Evolutionary conservation across 352 stramenopile genomes (phyloP), one percentile per base, ranked within the genome.

Genomic region (Pythium dissimile): DNA sequence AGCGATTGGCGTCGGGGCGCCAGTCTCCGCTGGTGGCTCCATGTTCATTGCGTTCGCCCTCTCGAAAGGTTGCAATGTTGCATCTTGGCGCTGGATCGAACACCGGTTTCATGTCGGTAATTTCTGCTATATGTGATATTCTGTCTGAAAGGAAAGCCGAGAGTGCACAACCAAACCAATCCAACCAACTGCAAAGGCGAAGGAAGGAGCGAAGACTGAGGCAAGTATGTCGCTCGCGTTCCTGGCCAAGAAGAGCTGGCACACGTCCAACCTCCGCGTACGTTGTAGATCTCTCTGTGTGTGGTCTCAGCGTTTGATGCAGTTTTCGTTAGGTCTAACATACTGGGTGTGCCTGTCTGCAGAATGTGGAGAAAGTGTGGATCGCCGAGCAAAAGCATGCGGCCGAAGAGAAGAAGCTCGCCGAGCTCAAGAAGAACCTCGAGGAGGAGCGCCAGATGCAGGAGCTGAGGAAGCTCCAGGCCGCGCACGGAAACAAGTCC

Each of bases 291-390:
- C 2, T 9, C 32, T 63, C 38, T 55, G 8, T 70, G 26, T 56
- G n/a, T 20, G 43, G 7, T 39, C n/a, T n/a, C n/a, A n/a, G n/a
- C n/a, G n/a, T n/a, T n/a, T n/a, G n/a, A n/a, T n/a, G n/a, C 13
- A 4, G 34, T 5, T 41, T 41, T 41, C 34, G 6, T 6, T 41
- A 4, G 34, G 30, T 35, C 30, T 35, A 12, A 35, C 30, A 35
- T 7, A 12, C 12, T 12, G 30, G 7, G 30, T 7, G 7, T 35
- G 7, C 7, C 12, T 35, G 30, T n/a, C n/a, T 24, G 35, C 26
- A 96, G 74, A 99, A 99, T 89, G 92, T 98, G 50, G 95, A 99
- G 81, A 97, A 98, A 71, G 96, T 99, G 41, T 98, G 94, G 96
- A 84, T 98, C 43, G 94, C 92, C 10, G 96, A 99, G 81, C 94